Base-by-base conservation (phyloP, 2,329 filamentous ascomycete species). In the Calonectria naviculata region DNA sequence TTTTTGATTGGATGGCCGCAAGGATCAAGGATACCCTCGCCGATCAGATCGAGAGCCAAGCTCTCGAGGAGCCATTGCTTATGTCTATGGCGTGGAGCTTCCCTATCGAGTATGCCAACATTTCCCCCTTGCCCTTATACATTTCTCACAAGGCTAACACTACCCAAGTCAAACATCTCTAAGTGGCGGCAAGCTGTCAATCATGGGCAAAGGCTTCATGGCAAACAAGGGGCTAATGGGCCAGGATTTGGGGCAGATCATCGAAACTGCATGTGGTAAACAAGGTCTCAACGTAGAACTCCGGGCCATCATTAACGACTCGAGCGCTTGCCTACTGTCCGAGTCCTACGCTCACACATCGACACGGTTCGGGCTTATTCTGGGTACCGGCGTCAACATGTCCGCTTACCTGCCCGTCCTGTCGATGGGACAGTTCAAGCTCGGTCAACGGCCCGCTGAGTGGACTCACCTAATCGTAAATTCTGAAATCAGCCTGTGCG, bases 31-130 rank as follows among this genome's bases (percentile, higher is more conserved):
- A 92, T 60, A 90, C 90, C 1, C 82, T 93, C 13, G 81, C 83
- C 8, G 83, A 83, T 49, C 86, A 85, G 21, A 77, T 84, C 26
- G 82, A 84, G 52, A 79, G 81, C 4, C 81, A 83, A 68, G 79
- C 75, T 49, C 78, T 81, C 6, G 83, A 84, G 28, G 80, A 83
- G 2, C 85, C 88, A 31, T 82, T 93, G 63, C 87, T 87, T 10
- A 85, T 92, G 83, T 91, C 91, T 1, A 80, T 93, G 71, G 89
- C 91, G 7, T 93, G 91, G 91, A 93, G 91, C 70, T 93, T 93
- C 75, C 91, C 91, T 29, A 90, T 93, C 52, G 89, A 93, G 91
- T 92, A 84, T 79, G 89, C 85, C 34, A 13, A 36, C 31, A 8
- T 21, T n/a, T 36, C 8, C 47, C 24, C 24, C 44, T 62, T 28